These are phyloP conservation scores for Coemansia sp. DNA, from an alignment of 192 early-diverging fungal genomes.

Conservation along the genomic window DNA sequence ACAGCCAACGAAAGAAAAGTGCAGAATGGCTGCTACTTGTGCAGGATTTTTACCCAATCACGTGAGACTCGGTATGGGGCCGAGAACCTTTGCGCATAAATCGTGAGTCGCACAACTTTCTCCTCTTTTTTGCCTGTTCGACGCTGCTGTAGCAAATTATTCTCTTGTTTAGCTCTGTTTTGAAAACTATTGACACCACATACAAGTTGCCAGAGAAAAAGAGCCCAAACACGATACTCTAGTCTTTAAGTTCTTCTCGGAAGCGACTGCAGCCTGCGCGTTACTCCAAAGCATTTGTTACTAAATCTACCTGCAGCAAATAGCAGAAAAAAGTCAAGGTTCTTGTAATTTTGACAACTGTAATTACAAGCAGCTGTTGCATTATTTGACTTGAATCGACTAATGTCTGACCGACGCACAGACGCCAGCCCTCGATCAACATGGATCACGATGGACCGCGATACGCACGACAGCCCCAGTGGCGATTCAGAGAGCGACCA, in stretches of 20 bases:
- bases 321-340: background rate
- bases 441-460: constrained; percentile 38
- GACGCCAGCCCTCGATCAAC: constrained; percentile 30
- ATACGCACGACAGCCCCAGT: background rate
- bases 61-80: background rate
- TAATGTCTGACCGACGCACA: constrained; percentile 32
- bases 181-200: background rate
- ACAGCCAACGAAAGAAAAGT: background rate
- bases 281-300: background rate
- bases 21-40: background rate
- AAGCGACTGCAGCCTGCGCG: background rate
- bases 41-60: background rate
- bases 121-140: background rate
- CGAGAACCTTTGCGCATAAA: background rate
- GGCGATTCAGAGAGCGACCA: background rate
- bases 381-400: background rate
- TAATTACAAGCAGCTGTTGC: too few relatives aligned
- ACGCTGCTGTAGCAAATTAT: background rate
- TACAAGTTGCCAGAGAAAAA: too few relatives aligned
- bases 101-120: constrained; percentile 2
- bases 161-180: background rate
- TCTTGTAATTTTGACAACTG: background rate
- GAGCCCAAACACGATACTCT: too few relatives aligned
- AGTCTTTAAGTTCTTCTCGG: too few relatives aligned
- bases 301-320: background rate